A percentile compares a stretch with the other conserved stretches of the same genome.
These are phyloP conservation scores for Crataegus laevigata DNA, from an alignment of 306 rosid species.

Conservation along the genomic window DNA sequence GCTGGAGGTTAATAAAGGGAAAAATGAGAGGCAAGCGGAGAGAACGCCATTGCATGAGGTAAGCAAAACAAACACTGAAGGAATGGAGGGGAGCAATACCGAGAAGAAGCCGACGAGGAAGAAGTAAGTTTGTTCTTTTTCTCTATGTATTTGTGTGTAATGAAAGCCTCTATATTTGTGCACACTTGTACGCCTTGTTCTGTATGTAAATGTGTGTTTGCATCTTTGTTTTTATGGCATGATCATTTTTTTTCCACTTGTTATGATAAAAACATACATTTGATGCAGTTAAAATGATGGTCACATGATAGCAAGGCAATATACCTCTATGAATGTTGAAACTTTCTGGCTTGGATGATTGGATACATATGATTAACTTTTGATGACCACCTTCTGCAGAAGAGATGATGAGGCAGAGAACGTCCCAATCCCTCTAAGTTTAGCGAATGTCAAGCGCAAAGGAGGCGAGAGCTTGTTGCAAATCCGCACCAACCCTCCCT, in stretches of 20 bases:
- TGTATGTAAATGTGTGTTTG: neutral
- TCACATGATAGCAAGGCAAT: neutral
- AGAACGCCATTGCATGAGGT: constrained; percentile 57
- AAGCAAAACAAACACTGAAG: constrained; percentile 10
- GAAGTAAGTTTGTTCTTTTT: constrained; percentile 37
- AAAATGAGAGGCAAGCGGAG: constrained; percentile 29
- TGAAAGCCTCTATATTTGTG: neutral
- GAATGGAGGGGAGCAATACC: constrained; percentile 18
- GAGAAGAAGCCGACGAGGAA: constrained; percentile 47
- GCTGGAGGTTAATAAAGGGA: constrained; percentile 35
- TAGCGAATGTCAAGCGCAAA: constrained; percentile 40
- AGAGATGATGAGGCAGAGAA: constrained; percentile 55
- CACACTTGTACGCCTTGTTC: neutral
- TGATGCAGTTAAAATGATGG: neutral
- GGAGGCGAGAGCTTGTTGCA: constrained; percentile 40
- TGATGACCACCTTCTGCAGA: constrained; percentile 29
- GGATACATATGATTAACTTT: constrained; percentile 2
- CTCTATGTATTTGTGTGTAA: neutral
- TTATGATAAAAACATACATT: neutral
- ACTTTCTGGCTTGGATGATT: neutral
- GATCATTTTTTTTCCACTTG: neutral
- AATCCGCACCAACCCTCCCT: constrained; percentile 86
- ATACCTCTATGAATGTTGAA: neutral
- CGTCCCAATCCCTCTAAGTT: constrained; percentile 42
- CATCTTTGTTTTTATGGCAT: neutral